Evolutionary conservation across 345 rosid genomes (phyloP).

Genomic region (Euphorbia peplus): DNA sequence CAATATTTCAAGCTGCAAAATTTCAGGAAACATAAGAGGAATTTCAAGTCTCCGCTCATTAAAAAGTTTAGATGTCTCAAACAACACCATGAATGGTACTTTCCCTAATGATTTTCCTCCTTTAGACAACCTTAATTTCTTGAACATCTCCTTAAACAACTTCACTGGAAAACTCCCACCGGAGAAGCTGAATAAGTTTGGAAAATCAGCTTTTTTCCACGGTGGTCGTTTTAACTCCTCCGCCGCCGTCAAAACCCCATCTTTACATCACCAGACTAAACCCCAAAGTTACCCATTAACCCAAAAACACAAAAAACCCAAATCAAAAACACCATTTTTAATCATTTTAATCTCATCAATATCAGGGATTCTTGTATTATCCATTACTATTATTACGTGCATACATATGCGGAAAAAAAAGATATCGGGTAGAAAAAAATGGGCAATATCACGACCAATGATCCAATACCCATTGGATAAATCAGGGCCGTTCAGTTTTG

Average conservation of each 20-base stretch:
- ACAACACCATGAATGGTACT: slow-evolving; percentile 58
- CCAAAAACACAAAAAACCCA: slow-evolving; percentile 6
- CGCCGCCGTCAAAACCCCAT: slow-evolving; percentile 34
- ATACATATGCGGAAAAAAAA: slow-evolving; percentile 41
- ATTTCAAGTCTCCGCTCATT: slow-evolving; percentile 51
- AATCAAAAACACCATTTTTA: slow-evolving; percentile 28
- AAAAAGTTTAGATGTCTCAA: slow-evolving; percentile 65
- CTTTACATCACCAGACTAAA: slow-evolving; percentile 13
- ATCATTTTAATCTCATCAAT: slow-evolving; percentile 44
- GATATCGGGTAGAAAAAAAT: slow-evolving; percentile 45
- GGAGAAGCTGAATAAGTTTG: slow-evolving; percentile 48
- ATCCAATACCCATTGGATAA: slow-evolving; percentile 57
- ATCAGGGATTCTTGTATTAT: slow-evolving; percentile 35
- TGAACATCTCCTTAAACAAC: slow-evolving; percentile 69
- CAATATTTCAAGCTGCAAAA: slow-evolving; percentile 63
- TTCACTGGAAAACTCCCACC: slow-evolving; percentile 50
- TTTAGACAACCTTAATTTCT: slow-evolving; percentile 39
- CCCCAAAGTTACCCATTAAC: slow-evolving; percentile 8
- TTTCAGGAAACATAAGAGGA: slow-evolving; percentile 45
- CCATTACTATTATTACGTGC: slow-evolving; percentile 26
- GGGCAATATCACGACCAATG: slow-evolving; percentile 90
- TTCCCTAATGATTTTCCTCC: slow-evolving; percentile 83
- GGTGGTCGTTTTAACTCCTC: slow-evolving; percentile 49
- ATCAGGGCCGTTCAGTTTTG: slow-evolving; percentile 91
- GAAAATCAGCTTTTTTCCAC: slow-evolving; percentile 58